Base-by-base conservation (phyloP, 2,329 filamentous ascomycete species). In the Exophiala calicioides region DNA sequence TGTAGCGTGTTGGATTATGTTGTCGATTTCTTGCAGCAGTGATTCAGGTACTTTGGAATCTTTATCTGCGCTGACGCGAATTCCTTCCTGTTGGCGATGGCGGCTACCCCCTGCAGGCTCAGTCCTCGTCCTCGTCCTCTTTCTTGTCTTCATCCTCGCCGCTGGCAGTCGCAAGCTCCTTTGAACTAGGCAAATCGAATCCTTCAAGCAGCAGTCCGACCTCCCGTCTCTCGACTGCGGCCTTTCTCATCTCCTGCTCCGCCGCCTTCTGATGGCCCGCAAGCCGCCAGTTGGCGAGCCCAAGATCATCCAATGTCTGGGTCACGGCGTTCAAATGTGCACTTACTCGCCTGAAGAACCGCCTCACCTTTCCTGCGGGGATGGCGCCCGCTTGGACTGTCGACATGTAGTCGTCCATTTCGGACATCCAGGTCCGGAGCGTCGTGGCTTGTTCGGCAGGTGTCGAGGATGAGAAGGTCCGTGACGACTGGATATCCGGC, bases 351-450 rank as follows among this genome's bases (percentile, higher is more conserved):
- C 19, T 6, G 15, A 42, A 42, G 19, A 42, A 42, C 9, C 19
- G 13, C 8, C 20, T 13, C 15, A 42, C 26, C 19, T 42, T 42
- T n/a, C 9, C 5, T 5, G 16, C 18, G 10, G 38, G 38, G 12
- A 42, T 23, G 12, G 38, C 29, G n/a, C 38, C 38, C 13, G 38
- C 38, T 19, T 42, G 27, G 16, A 42, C 33, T 7, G 4, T 6
- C 5, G 5, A 12, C 7, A 42, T 23, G 18, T 42, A 42, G 5
- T 32, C 38, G 13, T 42, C 29, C 10, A 16, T 20, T 8, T 42
- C 19, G 5, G 38, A 29, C 38, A 33, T 42, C 38, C 38, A 42
- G n/a, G 20, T 21, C 18, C n/a, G 32, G 10, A 42, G 8, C 7
- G 38, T 33, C 19, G 16, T 27, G 12, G 38, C 23, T 33, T 33